Conservation (phyloP, 169 alveolate species). For the Perkinsus olseni region DNA sequence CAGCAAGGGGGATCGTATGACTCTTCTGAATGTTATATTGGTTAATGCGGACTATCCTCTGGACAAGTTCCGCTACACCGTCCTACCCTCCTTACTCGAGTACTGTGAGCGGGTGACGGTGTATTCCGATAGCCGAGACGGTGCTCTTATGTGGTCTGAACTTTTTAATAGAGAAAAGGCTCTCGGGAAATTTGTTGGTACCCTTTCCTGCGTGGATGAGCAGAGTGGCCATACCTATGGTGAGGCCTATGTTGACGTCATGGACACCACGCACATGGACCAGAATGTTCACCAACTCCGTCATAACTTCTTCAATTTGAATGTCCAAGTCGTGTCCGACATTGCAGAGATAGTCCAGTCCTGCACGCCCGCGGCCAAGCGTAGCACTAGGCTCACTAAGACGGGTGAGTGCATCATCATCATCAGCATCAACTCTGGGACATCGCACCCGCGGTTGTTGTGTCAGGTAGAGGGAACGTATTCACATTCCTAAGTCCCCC, state of each 20-base stretch:
- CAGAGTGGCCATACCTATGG: not conserved
- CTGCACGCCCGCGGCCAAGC: constrained; percentile 28
- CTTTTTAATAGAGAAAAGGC: constrained; percentile 30
- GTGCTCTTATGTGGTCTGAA: constrained; percentile 39
- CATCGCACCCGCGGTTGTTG: not conserved
- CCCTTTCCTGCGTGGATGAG: not conserved
- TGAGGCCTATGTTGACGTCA: constrained; percentile 30
- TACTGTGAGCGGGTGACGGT: constrained; percentile 32
- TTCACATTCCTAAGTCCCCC: not conserved
- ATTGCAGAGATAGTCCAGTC: constrained; percentile 29
- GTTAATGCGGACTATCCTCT: constrained; percentile 28
- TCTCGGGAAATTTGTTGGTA: constrained; percentile 30
- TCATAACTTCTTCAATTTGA: constrained; percentile 29
- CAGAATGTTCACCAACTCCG: constrained; percentile 32
- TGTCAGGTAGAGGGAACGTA: not conserved
- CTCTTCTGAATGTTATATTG: not conserved
- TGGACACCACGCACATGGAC: constrained; percentile 32
- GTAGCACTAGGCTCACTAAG: constrained; percentile 31
- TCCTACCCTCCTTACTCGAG: constrained; percentile 28
- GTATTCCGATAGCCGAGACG: constrained; percentile 38
- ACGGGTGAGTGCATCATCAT: not conserved
- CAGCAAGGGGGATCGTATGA: not conserved
- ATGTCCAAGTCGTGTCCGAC: constrained; percentile 30
- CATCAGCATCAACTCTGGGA: not conserved
- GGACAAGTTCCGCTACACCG: constrained; percentile 28